Evolutionary conservation across 2,329 filamentous ascomycete species (phyloP).

Genomic region (Arthrobotrys sphaeroides): DNA sequence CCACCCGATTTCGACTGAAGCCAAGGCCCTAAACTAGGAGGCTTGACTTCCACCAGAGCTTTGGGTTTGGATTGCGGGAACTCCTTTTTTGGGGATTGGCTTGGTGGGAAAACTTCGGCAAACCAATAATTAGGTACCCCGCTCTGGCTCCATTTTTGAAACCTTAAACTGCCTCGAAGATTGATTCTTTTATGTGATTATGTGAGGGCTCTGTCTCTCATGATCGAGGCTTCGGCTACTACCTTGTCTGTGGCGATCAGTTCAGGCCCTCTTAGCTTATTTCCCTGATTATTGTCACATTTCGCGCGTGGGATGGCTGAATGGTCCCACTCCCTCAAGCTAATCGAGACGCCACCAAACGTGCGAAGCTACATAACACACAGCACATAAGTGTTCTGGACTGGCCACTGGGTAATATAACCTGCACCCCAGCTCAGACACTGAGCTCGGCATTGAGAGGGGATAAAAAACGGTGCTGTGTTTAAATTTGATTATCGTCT

Average conservation of each 20-base stretch:
- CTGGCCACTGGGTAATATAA: too few relatives aligned
- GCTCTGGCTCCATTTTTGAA: slow-evolving; percentile 17
- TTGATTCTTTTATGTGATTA: not conserved
- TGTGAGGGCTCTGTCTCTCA: not conserved
- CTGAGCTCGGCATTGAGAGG: too few relatives aligned
- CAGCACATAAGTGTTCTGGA: not conserved
- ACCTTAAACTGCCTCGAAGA: not conserved
- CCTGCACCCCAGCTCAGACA: too few relatives aligned
- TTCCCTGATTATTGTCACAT: slow-evolving; percentile 20
- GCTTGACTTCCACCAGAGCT: slow-evolving; percentile 16
- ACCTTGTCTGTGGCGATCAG: not conserved
- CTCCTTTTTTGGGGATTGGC: slow-evolving; percentile 7
- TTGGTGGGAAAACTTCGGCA: slow-evolving; percentile 30
- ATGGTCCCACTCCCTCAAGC: slow-evolving; percentile 11
- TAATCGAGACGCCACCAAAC: slow-evolving; percentile 31
- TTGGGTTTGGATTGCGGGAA: slow-evolving; percentile 32
- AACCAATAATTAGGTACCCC: slow-evolving; percentile 26
- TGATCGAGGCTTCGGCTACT: not conserved
- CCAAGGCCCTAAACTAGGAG: slow-evolving; percentile 6
- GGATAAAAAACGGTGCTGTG: too few relatives aligned
- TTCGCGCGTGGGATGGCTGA: slow-evolving; percentile 32
- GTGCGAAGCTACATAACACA: too few relatives aligned
- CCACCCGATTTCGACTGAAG: slow-evolving; percentile 4
- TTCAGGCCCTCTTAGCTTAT: slow-evolving; percentile 3
- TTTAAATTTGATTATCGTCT: too few relatives aligned